Evolutionary conservation across 2,329 filamentous ascomycete genomes (phyloP).

Genomic region (Penicillium occitanis): DNA sequence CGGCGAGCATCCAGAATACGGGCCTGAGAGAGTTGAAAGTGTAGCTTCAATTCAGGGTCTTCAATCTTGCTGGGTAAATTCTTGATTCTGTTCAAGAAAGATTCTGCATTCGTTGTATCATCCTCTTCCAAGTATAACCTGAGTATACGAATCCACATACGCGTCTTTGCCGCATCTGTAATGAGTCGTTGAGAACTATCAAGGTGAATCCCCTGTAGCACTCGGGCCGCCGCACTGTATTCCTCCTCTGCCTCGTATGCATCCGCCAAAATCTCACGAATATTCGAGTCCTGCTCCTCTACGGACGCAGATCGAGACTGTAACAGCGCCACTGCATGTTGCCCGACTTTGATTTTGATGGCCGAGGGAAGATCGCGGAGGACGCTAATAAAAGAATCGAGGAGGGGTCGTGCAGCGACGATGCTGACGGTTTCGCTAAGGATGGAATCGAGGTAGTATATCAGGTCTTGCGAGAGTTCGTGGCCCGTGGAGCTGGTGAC

Average conservation of each 20-base stretch:
- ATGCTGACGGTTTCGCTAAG: slow-evolving; percentile 70
- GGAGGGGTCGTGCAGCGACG: slow-evolving; percentile 70
- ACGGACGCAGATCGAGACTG: slow-evolving; percentile 68
- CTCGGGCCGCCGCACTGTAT: slow-evolving; percentile 72
- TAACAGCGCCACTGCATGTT: slow-evolving; percentile 68
- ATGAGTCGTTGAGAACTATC: slow-evolving; percentile 86
- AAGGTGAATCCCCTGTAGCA: slow-evolving; percentile 79
- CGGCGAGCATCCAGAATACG: slow-evolving; percentile 89
- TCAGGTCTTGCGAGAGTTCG: slow-evolving; percentile 61
- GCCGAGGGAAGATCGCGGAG: slow-evolving; percentile 57
- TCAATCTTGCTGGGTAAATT: slow-evolving; percentile 77
- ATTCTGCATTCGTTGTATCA: slow-evolving; percentile 80
- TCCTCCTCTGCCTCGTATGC: slow-evolving; percentile 82
- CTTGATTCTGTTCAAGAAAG: slow-evolving; percentile 91
- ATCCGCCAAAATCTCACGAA: slow-evolving; percentile 78
- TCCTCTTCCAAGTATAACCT: slow-evolving; percentile 92
- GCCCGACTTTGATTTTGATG: slow-evolving; percentile 72
- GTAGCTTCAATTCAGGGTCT: slow-evolving; percentile 71
- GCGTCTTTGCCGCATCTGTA: slow-evolving; percentile 75
- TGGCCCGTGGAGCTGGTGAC: slow-evolving; percentile 46
- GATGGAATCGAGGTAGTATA: slow-evolving; percentile 67
- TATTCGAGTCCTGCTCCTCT: slow-evolving; percentile 76
- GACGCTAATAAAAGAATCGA: slow-evolving; percentile 66
- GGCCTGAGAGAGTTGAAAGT: slow-evolving; percentile 89
- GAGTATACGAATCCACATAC: slow-evolving; percentile 90